Percentiles rank a stretch among this genome's conserved stretches.
These are phyloP conservation scores for Melastoma candidum DNA, from an alignment of 441 rosid species.

Conservation along the genomic window DNA sequence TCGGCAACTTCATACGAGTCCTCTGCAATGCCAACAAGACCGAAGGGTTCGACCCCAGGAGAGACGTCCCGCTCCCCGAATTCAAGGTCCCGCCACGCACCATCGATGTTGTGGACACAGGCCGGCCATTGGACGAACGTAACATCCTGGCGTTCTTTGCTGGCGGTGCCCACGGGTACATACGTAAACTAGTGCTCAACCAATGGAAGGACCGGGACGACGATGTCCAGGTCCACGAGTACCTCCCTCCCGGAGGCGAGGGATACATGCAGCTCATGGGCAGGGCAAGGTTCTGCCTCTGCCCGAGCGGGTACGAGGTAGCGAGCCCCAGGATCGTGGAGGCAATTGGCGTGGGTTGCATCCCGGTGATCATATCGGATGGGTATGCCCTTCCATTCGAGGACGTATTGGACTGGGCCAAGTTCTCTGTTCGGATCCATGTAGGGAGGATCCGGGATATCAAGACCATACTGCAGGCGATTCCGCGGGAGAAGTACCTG, in stretches of 20 bases:
- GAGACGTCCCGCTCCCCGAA: constrained; percentile 38
- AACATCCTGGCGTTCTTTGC: constrained; percentile 43
- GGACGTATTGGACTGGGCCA: constrained; percentile 17
- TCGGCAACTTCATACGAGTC: constrained; percentile 29
- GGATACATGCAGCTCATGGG: constrained; percentile 28
- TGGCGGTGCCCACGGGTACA: constrained; percentile 36
- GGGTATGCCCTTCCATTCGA: constrained; percentile 13
- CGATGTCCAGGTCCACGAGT: constrained; percentile 27
- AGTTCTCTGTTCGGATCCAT: constrained; percentile 14
- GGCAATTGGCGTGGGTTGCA: constrained; percentile 26
- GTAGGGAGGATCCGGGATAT: constrained; percentile 12
- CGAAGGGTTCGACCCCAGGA: constrained; percentile 29
- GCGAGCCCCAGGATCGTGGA: constrained; percentile 36
- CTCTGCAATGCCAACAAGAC: constrained; percentile 50
- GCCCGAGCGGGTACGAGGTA: constrained; percentile 55
- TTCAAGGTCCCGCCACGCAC: constrained; percentile 12
- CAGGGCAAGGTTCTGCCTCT: constrained; percentile 37
- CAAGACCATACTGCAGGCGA: constrained; percentile 13
- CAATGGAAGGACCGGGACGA: constrained; percentile 35
- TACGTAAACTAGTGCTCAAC: constrained; percentile 23
- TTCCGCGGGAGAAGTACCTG: constrained; percentile 1
- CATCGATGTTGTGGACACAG: constrained; percentile 15
- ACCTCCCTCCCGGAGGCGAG: constrained; percentile 21
- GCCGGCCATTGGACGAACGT: constrained; percentile 10
- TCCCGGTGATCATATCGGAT: constrained; percentile 23